Evolutionary conservation across 768 basidiomycete genomes (phyloP).

Genomic region (Dioszegia hungarica): DNA sequence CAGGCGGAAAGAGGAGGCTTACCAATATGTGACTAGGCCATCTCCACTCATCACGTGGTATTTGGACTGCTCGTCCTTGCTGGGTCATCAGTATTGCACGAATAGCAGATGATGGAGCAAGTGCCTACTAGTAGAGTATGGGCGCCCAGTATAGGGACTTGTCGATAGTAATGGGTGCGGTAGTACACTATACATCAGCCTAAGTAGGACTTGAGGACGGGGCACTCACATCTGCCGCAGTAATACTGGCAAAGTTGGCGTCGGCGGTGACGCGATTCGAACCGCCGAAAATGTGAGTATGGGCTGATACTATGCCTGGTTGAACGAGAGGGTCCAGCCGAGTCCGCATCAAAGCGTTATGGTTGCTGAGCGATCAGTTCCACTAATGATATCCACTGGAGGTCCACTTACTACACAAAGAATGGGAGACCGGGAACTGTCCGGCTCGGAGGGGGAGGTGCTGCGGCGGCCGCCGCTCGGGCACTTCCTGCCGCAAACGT

Average conservation of each 20-base stretch:
- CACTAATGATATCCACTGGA: not conserved
- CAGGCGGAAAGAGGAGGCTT: not conserved
- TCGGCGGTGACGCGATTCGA: constrained; percentile 20
- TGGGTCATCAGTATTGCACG: not conserved
- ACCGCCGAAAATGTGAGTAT: constrained; percentile 43
- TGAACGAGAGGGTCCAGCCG: constrained; percentile 42
- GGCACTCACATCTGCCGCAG: not conserved
- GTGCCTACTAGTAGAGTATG: constrained; percentile 23
- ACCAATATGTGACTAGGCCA: constrained; percentile 1
- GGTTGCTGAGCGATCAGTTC: constrained; percentile 1
- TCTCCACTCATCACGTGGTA: not conserved
- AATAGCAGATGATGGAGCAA: not conserved
- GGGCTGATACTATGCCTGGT: constrained; percentile 30
- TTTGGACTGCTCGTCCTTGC: constrained; percentile 1
- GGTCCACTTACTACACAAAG: constrained; percentile 3
- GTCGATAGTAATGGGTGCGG: constrained; percentile 17
- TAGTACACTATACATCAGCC: constrained; percentile 17
- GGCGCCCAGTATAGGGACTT: constrained; percentile 31
- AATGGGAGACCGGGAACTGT: not conserved
- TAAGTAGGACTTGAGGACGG: not conserved
- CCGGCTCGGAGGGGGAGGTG: not conserved
- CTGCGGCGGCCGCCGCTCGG: not conserved
- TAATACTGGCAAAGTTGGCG: constrained; percentile 5
- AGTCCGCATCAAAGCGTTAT: constrained; percentile 11
- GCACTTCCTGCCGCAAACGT: not conserved